Conservation (phyloP, 352 stramenopile species). For the Pythium phragmitis region DNA sequence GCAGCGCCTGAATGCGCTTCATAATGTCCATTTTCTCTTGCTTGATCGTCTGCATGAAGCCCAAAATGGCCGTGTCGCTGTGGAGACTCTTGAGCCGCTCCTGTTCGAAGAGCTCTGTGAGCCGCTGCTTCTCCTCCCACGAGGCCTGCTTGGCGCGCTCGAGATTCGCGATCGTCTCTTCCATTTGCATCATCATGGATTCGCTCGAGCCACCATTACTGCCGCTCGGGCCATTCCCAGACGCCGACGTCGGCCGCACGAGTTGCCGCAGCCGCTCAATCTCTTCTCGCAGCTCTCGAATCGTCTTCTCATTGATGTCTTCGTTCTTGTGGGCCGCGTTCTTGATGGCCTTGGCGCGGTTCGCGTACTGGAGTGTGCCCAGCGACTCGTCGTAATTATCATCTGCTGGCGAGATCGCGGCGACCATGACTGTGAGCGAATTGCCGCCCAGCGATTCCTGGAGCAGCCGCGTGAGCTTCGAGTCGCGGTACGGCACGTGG, state of each 20-base stretch:
- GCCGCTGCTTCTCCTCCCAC: conserved; percentile 89
- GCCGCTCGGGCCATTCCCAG: background rate
- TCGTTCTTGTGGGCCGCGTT: conserved; percentile 88
- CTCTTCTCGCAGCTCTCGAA: conserved; percentile 89
- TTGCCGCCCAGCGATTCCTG: conserved; percentile 92
- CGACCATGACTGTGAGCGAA: conserved; percentile 93
- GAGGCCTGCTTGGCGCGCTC: conserved; percentile 86
- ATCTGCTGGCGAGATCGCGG: conserved; percentile 90
- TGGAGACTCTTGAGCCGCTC: conserved; percentile 85
- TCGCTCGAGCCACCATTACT: conserved; percentile 28
- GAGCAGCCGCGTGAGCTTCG: conserved; percentile 88
- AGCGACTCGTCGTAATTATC: conserved; percentile 94
- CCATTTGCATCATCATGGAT: conserved; percentile 71
- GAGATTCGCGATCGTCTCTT: conserved; percentile 84
- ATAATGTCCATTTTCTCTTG: conserved; percentile 91
- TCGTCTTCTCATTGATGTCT: conserved; percentile 91
- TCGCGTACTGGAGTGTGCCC: conserved; percentile 93
- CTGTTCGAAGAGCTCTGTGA: conserved; percentile 83
- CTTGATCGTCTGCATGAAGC: conserved; percentile 89
- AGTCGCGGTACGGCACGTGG: conserved; percentile 92
- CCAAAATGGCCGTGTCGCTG: conserved; percentile 79
- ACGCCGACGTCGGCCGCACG: conserved; percentile 45
- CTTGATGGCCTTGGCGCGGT: conserved; percentile 91
- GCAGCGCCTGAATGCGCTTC: conserved; percentile 85
- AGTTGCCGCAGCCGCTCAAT: conserved; percentile 91